Base-by-base conservation (phyloP, 2,329 filamentous ascomycete genomes). In the Sporothrix protearum region DNA sequence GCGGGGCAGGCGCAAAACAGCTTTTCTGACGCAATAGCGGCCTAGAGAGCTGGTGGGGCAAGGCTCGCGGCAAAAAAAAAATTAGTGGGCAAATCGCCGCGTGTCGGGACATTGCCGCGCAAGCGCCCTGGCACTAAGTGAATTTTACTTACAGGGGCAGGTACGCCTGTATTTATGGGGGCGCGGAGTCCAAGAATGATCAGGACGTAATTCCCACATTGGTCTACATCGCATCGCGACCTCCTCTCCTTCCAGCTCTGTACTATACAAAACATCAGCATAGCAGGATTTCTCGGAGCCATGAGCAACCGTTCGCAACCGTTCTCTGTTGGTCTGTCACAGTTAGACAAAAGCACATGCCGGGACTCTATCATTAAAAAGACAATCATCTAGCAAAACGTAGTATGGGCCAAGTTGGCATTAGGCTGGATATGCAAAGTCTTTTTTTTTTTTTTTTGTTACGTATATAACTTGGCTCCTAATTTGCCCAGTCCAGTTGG, bases 21-120 rank as follows among this genome's bases (percentile, higher is more conserved):
- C 10, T 28, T 63, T 63, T 63, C 59, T 63, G 59, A 63, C 59
- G 36, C 36, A 63, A 63, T 63, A 16, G 59, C 59, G n/a, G 45
- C 12, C 14, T 14, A 47, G 42, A 16, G 14, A 47, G 59, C 36
- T 63, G 59, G 59, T 45, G 59, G 59, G 59, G 59, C 22, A 12
- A 36, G 7, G 10, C n/a, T n/a, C n/a, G n/a, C 12, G 55, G 55
- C 30, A n/a, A 36, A 47, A 33, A 61, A n/a, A 22, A 22, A 61
- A 42, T 61, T 61, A 61, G 57, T 36, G 57, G 57, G 19, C 19
- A 39, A 61, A 61, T 42, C 8, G 42, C 19, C 57, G 3, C 57
- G 8, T 25, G 57, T 39, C 57, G 57, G 49, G 49, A 22, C n/a
- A 25, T 22, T 4, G 49, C 49, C 49, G 49, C n/a, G 8, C 22